Evolutionary conservation across 2,329 filamentous ascomycete genomes (phyloP), one percentile per base, ranked within the genome.

Genomic region (Arthrocladium fulminans): DNA sequence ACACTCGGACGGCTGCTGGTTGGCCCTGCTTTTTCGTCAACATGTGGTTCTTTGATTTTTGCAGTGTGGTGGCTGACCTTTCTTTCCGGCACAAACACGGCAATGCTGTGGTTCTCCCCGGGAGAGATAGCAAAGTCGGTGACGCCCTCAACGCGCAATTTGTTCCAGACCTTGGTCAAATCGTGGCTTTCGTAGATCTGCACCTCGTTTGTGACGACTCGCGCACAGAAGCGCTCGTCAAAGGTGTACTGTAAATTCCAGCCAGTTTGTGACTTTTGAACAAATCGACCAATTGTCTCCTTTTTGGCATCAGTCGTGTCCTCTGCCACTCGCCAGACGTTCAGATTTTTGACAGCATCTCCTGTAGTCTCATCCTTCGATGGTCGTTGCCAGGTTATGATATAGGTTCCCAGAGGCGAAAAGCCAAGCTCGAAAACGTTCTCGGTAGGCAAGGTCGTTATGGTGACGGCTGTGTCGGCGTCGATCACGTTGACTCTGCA

Each of bases 211-310:
- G 87, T 96, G 60, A 97, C 90, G 54, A 83, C 77, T 58, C 92
- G 88, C 57, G 90, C 92, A 67, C 90, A 97, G 67, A 87, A 90
- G 65, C 82, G 80, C 75, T 98, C 92, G 64, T 98, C 92, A 51
- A 80, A 78, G 24, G 89, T 95, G 69, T 97, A 98, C 70, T 97
- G 90, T 63, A 98, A 75, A 65, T 96, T 97, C 90, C 90, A 97
- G 62, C 89, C 87, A 39, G 85, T 87, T 73, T 94, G 88, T 56
- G 82, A 85, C 75, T 96, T 96, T 69, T 98, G 92, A 57, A 98
- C 92, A 65, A 94, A 98, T 61, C 81, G 78, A 55, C 89, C 90
- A 39, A 96, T 76, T 24, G 89, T 81, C 60, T 70, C 65, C 54
- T 83, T 75, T 68, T 86, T 84, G 39, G 77, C 77, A 40, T 79